These are phyloP conservation scores for Protomyces arabidopsidicola DNA, from an alignment of 1,139 yeast species.

Conservation along the genomic window DNA sequence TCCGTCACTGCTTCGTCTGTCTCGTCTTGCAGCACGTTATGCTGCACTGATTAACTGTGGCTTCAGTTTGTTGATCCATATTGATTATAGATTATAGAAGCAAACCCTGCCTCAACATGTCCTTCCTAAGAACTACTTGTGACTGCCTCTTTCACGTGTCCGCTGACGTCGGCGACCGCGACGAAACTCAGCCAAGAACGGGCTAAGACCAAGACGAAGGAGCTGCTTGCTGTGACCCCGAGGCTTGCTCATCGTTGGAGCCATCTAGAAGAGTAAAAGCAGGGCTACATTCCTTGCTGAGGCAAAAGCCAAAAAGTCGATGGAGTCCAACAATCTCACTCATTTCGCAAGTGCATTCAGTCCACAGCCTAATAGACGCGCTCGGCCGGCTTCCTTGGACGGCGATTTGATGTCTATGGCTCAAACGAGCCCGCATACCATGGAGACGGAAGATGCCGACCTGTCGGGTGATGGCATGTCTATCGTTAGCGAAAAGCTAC, in stretches of 20 bases:
- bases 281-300: too few relatives aligned
- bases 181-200: neutral
- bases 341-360: neutral
- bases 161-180: neutral
- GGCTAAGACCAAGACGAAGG: neutral
- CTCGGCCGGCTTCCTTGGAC: neutral
- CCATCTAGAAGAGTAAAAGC: too few relatives aligned
- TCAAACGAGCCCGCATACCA: conserved; percentile 6
- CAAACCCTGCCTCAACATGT: neutral
- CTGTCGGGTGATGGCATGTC: conserved; percentile 11
- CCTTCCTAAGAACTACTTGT: neutral
- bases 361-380: neutral
- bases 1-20: too few relatives aligned
- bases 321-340: neutral
- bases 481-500: conserved; percentile 4
- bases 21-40: too few relatives aligned
- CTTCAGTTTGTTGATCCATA: too few relatives aligned
- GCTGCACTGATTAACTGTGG: too few relatives aligned
- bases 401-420: conserved; percentile 20
- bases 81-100: too few relatives aligned
- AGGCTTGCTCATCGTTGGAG: neutral
- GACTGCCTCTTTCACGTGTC: neutral
- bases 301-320: neutral
- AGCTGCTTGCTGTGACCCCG: neutral
- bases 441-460: conserved; percentile 14